These are phyloP conservation scores for Nicotiana undulata DNA, from an alignment of 257 asterid species.

Conservation along the genomic window DNA sequence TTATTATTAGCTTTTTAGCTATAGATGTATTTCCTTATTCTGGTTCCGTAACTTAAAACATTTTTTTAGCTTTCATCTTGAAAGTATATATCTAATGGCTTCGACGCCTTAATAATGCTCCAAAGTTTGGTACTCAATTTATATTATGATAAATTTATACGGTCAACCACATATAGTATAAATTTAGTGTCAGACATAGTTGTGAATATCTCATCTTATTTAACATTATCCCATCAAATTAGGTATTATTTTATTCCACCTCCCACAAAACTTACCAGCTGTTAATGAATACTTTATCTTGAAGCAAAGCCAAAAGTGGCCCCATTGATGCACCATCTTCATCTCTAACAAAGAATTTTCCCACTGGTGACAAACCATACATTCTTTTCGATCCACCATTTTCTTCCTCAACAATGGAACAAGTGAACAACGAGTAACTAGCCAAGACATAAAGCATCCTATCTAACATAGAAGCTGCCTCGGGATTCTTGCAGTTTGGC, in stretches of 20 bases:
- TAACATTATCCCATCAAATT: background rate
- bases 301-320: constrained; percentile 11
- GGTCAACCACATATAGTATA: too few relatives aligned
- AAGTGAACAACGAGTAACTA: constrained; percentile 19
- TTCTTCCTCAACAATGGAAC: constrained; percentile 1
- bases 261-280: constrained; percentile 6
- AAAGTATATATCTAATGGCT: too few relatives aligned
- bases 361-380: constrained; percentile 22
- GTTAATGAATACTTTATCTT: constrained; percentile 14
- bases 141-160: too few relatives aligned
- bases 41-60: too few relatives aligned
- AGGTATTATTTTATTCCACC: too few relatives aligned
- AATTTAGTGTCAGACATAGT: too few relatives aligned
- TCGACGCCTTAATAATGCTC: background rate
- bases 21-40: too few relatives aligned
- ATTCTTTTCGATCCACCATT: background rate
- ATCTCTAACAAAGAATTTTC: constrained; percentile 18
- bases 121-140: too few relatives aligned
- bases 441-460: constrained; percentile 31
- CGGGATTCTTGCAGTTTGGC: constrained; percentile 4
- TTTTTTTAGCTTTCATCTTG: too few relatives aligned
- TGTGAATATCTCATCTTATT: too few relatives aligned
- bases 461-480: constrained; percentile 19
- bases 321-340: constrained; percentile 19
- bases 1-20: too few relatives aligned